Evolutionary conservation across 305 asterid genomes (phyloP).

Genomic region (Solanum aculeatissimum): DNA sequence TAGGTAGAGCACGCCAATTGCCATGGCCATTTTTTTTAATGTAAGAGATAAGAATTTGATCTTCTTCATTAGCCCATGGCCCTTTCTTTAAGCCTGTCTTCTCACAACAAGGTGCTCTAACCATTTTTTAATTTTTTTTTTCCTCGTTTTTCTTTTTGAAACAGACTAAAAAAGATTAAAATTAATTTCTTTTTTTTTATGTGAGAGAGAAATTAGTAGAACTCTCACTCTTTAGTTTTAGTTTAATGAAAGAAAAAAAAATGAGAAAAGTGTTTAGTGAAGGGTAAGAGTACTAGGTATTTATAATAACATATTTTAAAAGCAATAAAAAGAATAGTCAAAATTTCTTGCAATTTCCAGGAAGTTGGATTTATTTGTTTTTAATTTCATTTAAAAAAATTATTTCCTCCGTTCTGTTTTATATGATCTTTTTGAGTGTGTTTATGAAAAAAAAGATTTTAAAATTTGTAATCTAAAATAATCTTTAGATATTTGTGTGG

Average conservation of each 20-base stretch:
- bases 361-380: not conserved
- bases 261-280: not conserved
- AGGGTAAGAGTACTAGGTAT: not conserved
- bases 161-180: not conserved
- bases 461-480: no score
- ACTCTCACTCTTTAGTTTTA: not conserved
- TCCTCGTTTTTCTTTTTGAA: not conserved
- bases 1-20: slow-evolving; percentile 87
- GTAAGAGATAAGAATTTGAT: slow-evolving; percentile 45
- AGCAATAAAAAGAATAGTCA: not conserved
- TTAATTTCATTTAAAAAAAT: not conserved
- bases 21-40: slow-evolving; percentile 61
- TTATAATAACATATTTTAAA: not conserved
- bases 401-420: no score
- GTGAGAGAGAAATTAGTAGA: not conserved
- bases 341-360: not conserved
- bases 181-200: not conserved
- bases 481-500: no score
- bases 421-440: no score
- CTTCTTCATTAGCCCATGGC: slow-evolving; percentile 86
- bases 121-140: slow-evolving; percentile 30
- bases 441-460: no score
- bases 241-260: not conserved
- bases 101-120: slow-evolving; percentile 82
- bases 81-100: slow-evolving; percentile 77